Evolutionary conservation across 805 yeast species (phyloP).

Genomic region (Brettanomyces bruxellensis): DNA sequence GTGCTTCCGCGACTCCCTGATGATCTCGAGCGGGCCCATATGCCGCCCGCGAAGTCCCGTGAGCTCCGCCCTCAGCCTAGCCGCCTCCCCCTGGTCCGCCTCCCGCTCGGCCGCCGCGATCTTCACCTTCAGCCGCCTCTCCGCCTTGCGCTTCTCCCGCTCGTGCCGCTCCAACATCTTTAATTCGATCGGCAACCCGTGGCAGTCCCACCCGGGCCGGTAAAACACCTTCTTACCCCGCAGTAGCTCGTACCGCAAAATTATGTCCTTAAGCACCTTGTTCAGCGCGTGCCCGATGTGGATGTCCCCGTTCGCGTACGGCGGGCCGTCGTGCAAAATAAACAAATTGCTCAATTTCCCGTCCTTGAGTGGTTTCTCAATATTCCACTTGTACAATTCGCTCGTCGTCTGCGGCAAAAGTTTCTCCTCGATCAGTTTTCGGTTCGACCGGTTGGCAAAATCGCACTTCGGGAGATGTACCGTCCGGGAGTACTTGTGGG

Average conservation of each 20-base stretch:
- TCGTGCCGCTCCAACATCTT: constrained; percentile 54
- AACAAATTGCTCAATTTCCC: constrained; percentile 35
- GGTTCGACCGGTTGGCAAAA: constrained; percentile 54
- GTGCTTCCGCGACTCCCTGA: constrained; percentile 57
- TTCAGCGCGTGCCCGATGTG: constrained; percentile 92
- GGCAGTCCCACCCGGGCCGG: constrained; percentile 98
- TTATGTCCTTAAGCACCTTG: constrained; percentile 80
- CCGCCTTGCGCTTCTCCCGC: constrained; percentile 19
- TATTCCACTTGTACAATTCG: constrained; percentile 60
- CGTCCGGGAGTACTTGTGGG: constrained; percentile 18
- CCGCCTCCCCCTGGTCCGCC: constrained; percentile 4
- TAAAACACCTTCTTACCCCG: constrained; percentile 58
- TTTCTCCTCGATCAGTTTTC: constrained; percentile 31
- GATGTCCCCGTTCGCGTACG: constrained; percentile 92
- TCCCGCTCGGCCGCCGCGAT: constrained; percentile 12
- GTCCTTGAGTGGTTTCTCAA: constrained; percentile 14
- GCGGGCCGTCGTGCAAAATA: constrained; percentile 93
- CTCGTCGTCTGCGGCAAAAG: constrained; percentile 47
- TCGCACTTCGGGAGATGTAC: constrained; percentile 50
- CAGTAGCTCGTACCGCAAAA: constrained; percentile 57
- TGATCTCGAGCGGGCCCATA: constrained; percentile 41
- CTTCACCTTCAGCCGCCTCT: constrained; percentile 21
- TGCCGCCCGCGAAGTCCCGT: constrained; percentile 10
- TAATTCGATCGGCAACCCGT: constrained; percentile 92
- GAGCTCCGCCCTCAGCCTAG: constrained; percentile 6